phyloP scores from a whole-genome alignment of 148 eudicot genomes.

The Rhododendron vialii region DNA sequence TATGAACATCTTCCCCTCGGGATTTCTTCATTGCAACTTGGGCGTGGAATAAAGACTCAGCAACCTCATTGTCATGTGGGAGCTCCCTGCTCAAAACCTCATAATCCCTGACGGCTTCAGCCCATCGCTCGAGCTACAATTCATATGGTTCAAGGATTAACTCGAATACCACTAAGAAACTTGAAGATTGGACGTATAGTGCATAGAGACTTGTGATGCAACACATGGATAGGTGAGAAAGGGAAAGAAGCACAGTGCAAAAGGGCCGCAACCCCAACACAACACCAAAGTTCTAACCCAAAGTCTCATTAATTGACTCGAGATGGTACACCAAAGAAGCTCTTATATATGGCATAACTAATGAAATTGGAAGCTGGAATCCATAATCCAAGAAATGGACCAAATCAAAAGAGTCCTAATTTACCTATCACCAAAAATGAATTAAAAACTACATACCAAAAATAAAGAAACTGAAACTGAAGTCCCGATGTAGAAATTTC shows the following conservation, averaged over 20 bases:
- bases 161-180: background rate
- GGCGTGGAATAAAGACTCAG: conserved; percentile 77
- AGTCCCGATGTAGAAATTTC: background rate
- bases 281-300: background rate
- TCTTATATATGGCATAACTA: background rate
- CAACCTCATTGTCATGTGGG: conserved; percentile 72
- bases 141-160: background rate
- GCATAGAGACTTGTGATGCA: background rate
- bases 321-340: background rate
- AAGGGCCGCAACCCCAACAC: background rate
- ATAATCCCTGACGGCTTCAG: conserved; percentile 80
- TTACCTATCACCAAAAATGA: background rate
- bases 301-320: background rate
- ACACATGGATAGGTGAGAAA: background rate
- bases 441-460: background rate
- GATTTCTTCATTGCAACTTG: conserved; percentile 82
- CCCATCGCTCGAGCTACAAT: conserved; percentile 80
- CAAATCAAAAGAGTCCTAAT: background rate
- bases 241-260: background rate
- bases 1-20: conserved; percentile 65
- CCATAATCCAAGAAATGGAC: background rate
- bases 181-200: background rate
- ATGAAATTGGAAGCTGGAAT: background rate
- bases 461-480: background rate
- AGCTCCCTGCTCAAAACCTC: conserved; percentile 62